Evolutionary conservation across 495 filamentous ascomycete species (phyloP).

Genomic region (Glonium stellatum): DNA sequence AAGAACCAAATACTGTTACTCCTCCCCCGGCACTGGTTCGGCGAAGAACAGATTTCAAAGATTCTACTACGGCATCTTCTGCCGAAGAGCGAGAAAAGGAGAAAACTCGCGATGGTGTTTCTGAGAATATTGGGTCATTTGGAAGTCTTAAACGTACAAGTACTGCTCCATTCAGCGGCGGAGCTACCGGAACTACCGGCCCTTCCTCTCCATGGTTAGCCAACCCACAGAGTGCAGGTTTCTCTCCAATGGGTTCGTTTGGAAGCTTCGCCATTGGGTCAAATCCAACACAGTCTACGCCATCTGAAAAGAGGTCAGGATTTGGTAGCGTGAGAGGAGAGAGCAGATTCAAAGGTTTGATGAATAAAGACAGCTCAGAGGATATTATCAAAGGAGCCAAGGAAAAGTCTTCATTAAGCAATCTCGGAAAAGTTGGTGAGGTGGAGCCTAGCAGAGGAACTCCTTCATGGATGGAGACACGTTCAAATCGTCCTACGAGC

Average conservation of each 20-base stretch:
- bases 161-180: conserved; percentile 54
- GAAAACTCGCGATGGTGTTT: conserved; percentile 34
- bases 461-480: conserved; percentile 49
- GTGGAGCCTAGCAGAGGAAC: conserved; percentile 40
- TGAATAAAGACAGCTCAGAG: conserved; percentile 70
- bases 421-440: conserved; percentile 50
- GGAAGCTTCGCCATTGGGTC: conserved; percentile 69
- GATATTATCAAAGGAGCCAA: conserved; percentile 47
- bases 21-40: conserved; percentile 61
- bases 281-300: conserved; percentile 40
- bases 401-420: conserved; percentile 49
- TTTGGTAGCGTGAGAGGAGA: conserved; percentile 64
- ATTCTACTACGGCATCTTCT: conserved; percentile 34
- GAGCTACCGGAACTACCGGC: conserved; percentile 43
- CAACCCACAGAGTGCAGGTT: conserved; percentile 49
- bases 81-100: conserved; percentile 46
- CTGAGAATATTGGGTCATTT: conserved; percentile 50
- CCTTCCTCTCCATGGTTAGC: conserved; percentile 64
- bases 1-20: conserved; percentile 52
- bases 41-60: conserved; percentile 65
- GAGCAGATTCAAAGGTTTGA: conserved; percentile 76
- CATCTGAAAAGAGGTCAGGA: conserved; percentile 61
- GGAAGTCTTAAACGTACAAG: conserved; percentile 62
- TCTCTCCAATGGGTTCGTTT: conserved; percentile 77
- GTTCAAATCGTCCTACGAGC: conserved; percentile 46